Evolutionary conservation across 2,329 filamentous ascomycete species (phyloP), one percentile per base, ranked within the genome.

Genomic region (Chlorencoelia australis): DNA sequence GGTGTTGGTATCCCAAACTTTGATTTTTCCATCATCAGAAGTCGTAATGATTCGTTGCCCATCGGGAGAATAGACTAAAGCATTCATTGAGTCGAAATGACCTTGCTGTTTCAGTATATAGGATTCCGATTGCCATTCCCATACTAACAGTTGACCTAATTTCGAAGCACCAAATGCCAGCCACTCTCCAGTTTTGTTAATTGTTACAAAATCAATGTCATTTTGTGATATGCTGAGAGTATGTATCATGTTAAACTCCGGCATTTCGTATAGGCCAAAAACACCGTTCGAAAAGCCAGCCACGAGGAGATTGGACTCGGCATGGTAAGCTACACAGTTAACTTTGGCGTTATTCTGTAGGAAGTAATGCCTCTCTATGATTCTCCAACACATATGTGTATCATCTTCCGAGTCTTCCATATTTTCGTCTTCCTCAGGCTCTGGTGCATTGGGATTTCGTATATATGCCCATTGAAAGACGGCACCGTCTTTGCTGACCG

Each of bases 111-210:
- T 98, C 31, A 98, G 67, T 40, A 98, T 93, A 59, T 98, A 98
- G 5, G 89, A 96, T 60, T 98, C 93, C 0, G 91, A 98, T 57
- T 96, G 89, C 88, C 93, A 98, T 59, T 98, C 91, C 91, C 91
- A 98, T 4, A 98, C 91, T 4, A 98, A 66, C n/a, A 98, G 68
- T 57, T 98, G 91, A 1, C 93, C 93, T 4, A 94, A 71, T 52
- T 93, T 93, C 2, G 91, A 94, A 1, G 93, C 91, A 10, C 89
- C 91, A 58, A 98, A 95, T 0, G 93, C 93, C 15, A 98, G 66
- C 91, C 91, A 98, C 63, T 96, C 89, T 35, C 91, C 91, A 20
- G 81, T 84, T 58, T 84, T 82, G 64, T 96, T 98, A 55, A 95
- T 86, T 0, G 87, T 85, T 38, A 96, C 85, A 52, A 83, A 87